Evolutionary conservation across 106 monocot species (phyloP).

Genomic region (Narthecium ossifragum): DNA sequence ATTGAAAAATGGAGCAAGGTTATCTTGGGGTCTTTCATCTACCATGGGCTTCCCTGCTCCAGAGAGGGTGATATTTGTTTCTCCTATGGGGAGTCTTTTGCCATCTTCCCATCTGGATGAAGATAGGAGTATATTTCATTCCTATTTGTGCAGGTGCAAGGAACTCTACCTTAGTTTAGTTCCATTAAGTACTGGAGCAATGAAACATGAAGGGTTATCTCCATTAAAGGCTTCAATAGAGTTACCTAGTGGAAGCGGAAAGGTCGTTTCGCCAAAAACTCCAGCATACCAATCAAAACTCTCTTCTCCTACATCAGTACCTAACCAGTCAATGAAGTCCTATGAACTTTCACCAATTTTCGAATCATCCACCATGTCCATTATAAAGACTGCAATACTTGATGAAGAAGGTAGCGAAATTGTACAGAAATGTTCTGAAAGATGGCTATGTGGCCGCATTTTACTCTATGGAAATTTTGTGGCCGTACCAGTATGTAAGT

Average conservation of each 20-base stretch:
- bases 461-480: conserved; percentile 72
- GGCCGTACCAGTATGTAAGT: conserved; percentile 52
- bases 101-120: conserved; percentile 1
- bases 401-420: conserved; percentile 57
- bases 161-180: conserved; percentile 44
- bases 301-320: conserved; percentile 18
- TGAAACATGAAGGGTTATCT: neutral
- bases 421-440: conserved; percentile 28
- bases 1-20: conserved; percentile 56
- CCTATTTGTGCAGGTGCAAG: conserved; percentile 24
- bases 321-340: conserved; percentile 8
- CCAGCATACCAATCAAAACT: conserved; percentile 18
- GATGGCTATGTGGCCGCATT: conserved; percentile 54
- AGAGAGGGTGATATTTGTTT: conserved; percentile 50
- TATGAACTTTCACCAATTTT: conserved; percentile 5
- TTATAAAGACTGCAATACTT: conserved; percentile 23
- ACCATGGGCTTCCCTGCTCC: conserved; percentile 55
- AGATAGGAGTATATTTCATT: conserved; percentile 8
- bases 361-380: conserved; percentile 19
- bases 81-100: conserved; percentile 23
- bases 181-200: conserved; percentile 8
- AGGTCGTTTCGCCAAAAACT: conserved; percentile 38
- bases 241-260: conserved; percentile 1
- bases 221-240: neutral
- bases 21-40: conserved; percentile 66